Conservation (phyloP, 1,284 basidiomycete genomes). For the Stygiomarasmius scandens region DNA sequence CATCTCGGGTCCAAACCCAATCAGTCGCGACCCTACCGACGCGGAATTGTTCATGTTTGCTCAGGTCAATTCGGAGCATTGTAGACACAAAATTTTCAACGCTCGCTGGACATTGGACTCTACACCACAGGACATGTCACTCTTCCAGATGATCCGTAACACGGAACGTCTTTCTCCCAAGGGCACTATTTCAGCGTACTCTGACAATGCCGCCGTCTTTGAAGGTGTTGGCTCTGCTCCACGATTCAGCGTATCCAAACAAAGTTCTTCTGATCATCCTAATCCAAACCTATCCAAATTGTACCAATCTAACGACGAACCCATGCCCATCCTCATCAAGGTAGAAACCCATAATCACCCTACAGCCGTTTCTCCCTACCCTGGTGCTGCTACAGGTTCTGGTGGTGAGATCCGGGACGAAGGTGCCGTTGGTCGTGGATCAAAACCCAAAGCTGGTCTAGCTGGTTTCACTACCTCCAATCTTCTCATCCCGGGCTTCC, state of each 20-base stretch:
- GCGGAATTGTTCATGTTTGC: slow-evolving; percentile 99
- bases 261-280: slow-evolving; percentile 30
- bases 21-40: slow-evolving; percentile 87
- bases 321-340: slow-evolving; percentile 94
- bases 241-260: slow-evolving; percentile 69
- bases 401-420: slow-evolving; percentile 99
- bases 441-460: slow-evolving; percentile 95
- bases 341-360: slow-evolving; percentile 99
- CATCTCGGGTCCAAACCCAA: slow-evolving; percentile 63
- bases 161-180: slow-evolving; percentile 80
- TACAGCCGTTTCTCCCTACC: slow-evolving; percentile 97
- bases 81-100: slow-evolving; percentile 99
- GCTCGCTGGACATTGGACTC: slow-evolving; percentile 93
- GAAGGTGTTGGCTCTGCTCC: slow-evolving; percentile 75
- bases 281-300: slow-evolving; percentile 37
- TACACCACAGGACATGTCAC: slow-evolving; percentile 67
- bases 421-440: slow-evolving; percentile 93
- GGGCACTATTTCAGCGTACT: slow-evolving; percentile 95
- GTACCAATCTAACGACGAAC: slow-evolving; percentile 65
- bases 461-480: slow-evolving; percentile 96
- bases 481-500: slow-evolving; percentile 85
- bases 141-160: slow-evolving; percentile 98
- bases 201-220: slow-evolving; percentile 97
- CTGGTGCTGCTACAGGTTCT: slow-evolving; percentile 96
- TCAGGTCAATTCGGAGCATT: slow-evolving; percentile 99